These are phyloP conservation scores for Neurospora sp. DNA, from an alignment of 2,329 filamentous ascomycete genomes.

Conservation along the genomic window DNA sequence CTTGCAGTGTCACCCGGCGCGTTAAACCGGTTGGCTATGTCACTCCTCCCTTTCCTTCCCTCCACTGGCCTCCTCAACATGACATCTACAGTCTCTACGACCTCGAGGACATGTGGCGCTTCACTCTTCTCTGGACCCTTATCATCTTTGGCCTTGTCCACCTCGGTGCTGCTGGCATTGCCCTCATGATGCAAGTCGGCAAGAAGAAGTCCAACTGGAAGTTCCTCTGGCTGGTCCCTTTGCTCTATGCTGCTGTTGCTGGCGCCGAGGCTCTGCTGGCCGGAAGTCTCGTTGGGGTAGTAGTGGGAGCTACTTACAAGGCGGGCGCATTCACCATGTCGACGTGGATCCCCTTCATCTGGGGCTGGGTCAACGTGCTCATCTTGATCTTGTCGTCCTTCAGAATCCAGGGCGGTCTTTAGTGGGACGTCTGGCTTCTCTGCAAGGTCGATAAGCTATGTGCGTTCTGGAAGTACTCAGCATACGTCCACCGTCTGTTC, in stretches of 20 bases:
- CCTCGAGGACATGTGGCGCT: conserved; percentile 71
- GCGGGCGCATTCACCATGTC: conserved; percentile 83
- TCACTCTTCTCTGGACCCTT: conserved; percentile 78
- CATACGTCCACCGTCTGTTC: not conserved
- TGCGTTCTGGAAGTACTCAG: conserved; percentile 19
- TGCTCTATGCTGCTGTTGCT: conserved; percentile 61
- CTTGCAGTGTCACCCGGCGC: conserved; percentile 8
- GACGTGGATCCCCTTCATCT: conserved; percentile 86
- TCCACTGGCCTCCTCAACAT: conserved; percentile 60
- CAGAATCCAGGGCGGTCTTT: conserved; percentile 83
- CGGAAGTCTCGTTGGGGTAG: conserved; percentile 68
- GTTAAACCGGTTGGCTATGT: conserved; percentile 46
- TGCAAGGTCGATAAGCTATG: not conserved
- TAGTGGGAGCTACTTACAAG: conserved; percentile 71
- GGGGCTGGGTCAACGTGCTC: conserved; percentile 76
- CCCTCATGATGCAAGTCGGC: conserved; percentile 59
- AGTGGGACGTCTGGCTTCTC: not conserved
- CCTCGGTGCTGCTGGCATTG: conserved; percentile 59
- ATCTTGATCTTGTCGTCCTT: conserved; percentile 81
- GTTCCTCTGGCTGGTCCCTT: conserved; percentile 60
- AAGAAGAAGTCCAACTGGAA: conserved; percentile 45
- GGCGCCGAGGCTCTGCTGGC: conserved; percentile 69
- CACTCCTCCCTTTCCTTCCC: conserved; percentile 66
- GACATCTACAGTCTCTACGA: conserved; percentile 55
- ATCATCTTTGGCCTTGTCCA: conserved; percentile 71